Conservation (phyloP, 2,329 filamentous ascomycete genomes). For the Neobulgaria alba region DNA sequence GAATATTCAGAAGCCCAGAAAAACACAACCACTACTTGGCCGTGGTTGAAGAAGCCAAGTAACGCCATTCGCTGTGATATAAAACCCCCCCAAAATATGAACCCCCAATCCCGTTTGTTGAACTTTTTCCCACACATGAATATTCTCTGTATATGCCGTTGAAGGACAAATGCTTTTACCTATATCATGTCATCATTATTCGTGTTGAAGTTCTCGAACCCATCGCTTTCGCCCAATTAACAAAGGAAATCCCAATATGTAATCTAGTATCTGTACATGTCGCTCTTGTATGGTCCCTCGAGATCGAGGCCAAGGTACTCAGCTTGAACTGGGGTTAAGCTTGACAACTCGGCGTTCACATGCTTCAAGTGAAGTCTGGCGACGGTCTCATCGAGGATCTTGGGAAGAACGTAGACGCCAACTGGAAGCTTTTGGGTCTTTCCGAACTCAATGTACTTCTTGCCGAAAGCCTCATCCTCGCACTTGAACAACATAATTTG, state of each 20-base stretch:
- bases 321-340: constrained; percentile 76
- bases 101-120: constrained; percentile 32
- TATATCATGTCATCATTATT: constrained; percentile 52
- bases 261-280: constrained; percentile 52
- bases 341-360: constrained; percentile 89
- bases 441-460: constrained; percentile 96
- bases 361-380: constrained; percentile 87
- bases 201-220: constrained; percentile 29
- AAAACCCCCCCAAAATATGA: too few species aligned
- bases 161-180: constrained; percentile 51
- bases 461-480: constrained; percentile 73
- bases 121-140: constrained; percentile 24
- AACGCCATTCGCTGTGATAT: constrained; percentile 29
- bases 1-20: too few species aligned
- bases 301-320: constrained; percentile 85
- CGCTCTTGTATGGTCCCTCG: constrained; percentile 93
- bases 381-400: constrained; percentile 98
- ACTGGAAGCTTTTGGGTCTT: constrained; percentile 83
- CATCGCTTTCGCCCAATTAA: constrained; percentile 13
- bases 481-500: constrained; percentile 98
- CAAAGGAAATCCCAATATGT: constrained; percentile 16
- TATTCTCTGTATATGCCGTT: constrained; percentile 46
- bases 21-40: constrained; percentile 31
- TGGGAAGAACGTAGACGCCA: constrained; percentile 93
- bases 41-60: constrained; percentile 33